A percentile compares a stretch with the other conserved stretches of the same genome.
Conservation (phyloP, 2,329 filamentous ascomycete species). For the Lojkania enalia region DNA sequence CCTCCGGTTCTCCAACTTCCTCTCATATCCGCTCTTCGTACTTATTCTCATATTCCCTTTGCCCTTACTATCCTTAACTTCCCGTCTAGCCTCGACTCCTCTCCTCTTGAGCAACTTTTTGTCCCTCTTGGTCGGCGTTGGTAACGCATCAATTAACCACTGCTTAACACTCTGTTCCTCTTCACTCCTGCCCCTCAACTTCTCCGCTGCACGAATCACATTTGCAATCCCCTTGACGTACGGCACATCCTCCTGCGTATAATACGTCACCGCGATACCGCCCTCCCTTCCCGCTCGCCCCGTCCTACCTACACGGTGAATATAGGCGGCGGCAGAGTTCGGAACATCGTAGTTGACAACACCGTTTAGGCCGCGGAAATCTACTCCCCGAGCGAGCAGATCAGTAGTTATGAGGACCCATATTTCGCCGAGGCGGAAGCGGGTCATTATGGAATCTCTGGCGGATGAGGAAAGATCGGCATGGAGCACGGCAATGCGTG, state of each 20-base stretch:
- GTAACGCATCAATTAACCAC: conserved; percentile 87
- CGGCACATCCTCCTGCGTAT: conserved; percentile 91
- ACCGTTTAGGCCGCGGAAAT: conserved; percentile 92
- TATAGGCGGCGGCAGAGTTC: conserved; percentile 84
- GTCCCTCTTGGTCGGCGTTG: conserved; percentile 79
- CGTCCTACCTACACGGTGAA: conserved; percentile 90
- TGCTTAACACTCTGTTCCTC: conserved; percentile 48
- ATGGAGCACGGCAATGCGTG: conserved; percentile 86
- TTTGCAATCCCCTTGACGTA: conserved; percentile 91
- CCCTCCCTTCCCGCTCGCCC: conserved; percentile 85
- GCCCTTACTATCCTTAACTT: conserved; percentile 26
- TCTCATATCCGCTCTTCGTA: conserved; percentile 77
- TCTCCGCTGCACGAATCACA: conserved; percentile 83
- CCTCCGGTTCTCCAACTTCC: conserved; percentile 68
- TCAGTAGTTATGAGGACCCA: conserved; percentile 98
- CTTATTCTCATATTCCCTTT: conserved; percentile 66
- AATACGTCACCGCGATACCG: conserved; percentile 89
- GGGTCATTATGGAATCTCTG: conserved; percentile 80
- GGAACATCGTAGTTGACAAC: conserved; percentile 98
- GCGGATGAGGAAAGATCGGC: conserved; percentile 77
- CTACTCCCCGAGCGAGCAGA: conserved; percentile 85
- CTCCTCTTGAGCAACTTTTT: conserved; percentile 79
- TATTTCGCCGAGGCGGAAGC: conserved; percentile 87
- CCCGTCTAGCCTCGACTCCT: conserved; percentile 75
- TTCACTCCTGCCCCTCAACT: conserved; percentile 54